A percentile compares a stretch with the other conserved stretches of the same genome.
Conservation (phyloP, 495 filamentous ascomycete genomes). For the Talaromyces liani region DNA sequence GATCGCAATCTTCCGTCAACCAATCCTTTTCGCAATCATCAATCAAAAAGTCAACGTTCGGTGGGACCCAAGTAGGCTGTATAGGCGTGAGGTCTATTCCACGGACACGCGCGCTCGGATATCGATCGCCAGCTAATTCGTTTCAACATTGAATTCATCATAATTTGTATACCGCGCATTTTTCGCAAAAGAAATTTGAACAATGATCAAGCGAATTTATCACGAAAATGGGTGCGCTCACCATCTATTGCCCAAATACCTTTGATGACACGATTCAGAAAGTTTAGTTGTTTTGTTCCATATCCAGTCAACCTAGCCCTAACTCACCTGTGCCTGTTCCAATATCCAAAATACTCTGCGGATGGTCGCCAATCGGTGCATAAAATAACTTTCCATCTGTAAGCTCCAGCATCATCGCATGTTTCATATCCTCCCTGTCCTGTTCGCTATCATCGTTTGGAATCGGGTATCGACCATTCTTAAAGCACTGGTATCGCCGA, state of each 20-base stretch:
- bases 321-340: conserved; percentile 41
- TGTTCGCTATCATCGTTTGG: conserved; percentile 36
- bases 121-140: conserved; percentile 14
- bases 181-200: neutral
- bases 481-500: conserved; percentile 11
- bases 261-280: neutral
- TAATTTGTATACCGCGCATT: neutral
- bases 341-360: conserved; percentile 35
- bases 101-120: conserved; percentile 25
- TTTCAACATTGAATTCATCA: neutral
- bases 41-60: conserved; percentile 25
- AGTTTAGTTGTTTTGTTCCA: neutral
- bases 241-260: conserved; percentile 45
- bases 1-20: conserved; percentile 27
- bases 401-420: conserved; percentile 36
- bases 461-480: conserved; percentile 6
- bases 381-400: conserved; percentile 35
- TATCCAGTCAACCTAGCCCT: neutral
- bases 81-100: conserved; percentile 47
- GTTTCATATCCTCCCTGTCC: conserved; percentile 54
- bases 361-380: conserved; percentile 32
- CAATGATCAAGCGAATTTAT: neutral
- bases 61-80: conserved; percentile 33
- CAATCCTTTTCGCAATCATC: conserved; percentile 28
- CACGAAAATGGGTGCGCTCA: neutral